Percentiles rank a stretch among this genome's conserved stretches.
These are phyloP conservation scores for Aspergillus incahuasiensis DNA, from an alignment of 495 filamentous ascomycete species.

Conservation along the genomic window DNA sequence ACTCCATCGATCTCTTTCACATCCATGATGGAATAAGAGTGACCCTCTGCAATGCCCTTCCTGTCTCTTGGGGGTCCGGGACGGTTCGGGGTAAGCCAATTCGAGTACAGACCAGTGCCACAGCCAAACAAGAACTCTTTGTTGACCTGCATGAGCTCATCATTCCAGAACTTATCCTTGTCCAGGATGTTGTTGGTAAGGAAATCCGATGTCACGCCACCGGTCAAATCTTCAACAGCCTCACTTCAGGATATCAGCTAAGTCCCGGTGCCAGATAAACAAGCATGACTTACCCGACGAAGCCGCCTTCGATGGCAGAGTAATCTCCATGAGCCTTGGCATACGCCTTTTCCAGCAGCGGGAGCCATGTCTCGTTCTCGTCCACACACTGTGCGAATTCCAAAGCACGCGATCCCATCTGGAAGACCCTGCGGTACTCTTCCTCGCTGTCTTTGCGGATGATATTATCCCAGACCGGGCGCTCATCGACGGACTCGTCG, in stretches of 20 bases:
- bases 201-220: constrained; percentile 80
- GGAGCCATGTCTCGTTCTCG: constrained; percentile 90
- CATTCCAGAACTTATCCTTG: constrained; percentile 81
- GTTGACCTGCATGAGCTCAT: constrained; percentile 82
- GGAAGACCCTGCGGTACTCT: constrained; percentile 69
- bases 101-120: constrained; percentile 59
- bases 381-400: constrained; percentile 85
- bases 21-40: constrained; percentile 87
- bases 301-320: constrained; percentile 77
- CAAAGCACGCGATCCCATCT: constrained; percentile 71
- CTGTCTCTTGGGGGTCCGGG: constrained; percentile 42
- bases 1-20: constrained; percentile 71
- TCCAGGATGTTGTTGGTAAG: constrained; percentile 80
- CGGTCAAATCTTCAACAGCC: constrained; percentile 88
- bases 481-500: constrained; percentile 64
- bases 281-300: constrained; percentile 52
- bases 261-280: background rate
- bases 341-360: constrained; percentile 91
- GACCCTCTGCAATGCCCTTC: constrained; percentile 74
- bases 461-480: constrained; percentile 65
- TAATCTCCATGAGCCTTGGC: constrained; percentile 93
- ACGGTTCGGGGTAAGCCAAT: constrained; percentile 44
- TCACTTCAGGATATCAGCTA: constrained; percentile 47
- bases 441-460: constrained; percentile 70
- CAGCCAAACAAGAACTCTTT: constrained; percentile 86